Evolutionary conservation across 139 green algal species (phyloP).

Genomic region (Volvox reticuliferus): DNA sequence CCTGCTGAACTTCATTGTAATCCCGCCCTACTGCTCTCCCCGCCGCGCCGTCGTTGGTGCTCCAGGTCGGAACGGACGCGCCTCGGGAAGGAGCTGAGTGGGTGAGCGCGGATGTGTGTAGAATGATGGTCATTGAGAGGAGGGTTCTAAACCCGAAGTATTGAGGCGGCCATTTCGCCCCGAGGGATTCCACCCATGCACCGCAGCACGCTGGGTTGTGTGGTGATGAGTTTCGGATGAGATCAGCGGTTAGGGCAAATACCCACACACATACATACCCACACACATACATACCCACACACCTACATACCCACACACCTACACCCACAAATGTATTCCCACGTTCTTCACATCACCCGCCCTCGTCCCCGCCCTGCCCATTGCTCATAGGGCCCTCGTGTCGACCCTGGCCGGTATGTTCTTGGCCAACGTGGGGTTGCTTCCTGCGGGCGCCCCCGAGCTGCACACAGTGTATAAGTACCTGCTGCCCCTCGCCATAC

Average conservation of each 20-base stretch:
- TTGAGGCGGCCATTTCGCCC: too few relatives aligned
- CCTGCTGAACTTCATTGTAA: not conserved
- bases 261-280: not conserved
- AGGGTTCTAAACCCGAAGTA: too few relatives aligned
- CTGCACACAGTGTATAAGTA: constrained; percentile 69
- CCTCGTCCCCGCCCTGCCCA: not conserved
- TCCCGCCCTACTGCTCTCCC: not conserved
- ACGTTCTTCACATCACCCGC: too few relatives aligned
- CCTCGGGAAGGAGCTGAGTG: constrained; percentile 85
- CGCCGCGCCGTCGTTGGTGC: not conserved
- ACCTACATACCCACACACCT: not conserved
- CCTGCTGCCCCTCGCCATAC: constrained; percentile 92
- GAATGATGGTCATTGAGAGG: not conserved
- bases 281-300: not conserved
- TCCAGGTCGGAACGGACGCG: constrained; percentile 69
- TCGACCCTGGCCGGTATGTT: constrained; percentile 82
- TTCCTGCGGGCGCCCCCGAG: constrained; percentile 43
- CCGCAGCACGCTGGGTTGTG: too few relatives aligned
- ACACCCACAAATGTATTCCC: not conserved
- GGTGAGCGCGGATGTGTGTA: constrained; percentile 41
- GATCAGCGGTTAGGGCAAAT: too few relatives aligned
- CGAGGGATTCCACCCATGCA: too few relatives aligned
- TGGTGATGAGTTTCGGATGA: too few relatives aligned
- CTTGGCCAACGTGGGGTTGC: constrained; percentile 72
- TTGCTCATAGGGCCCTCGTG: constrained; percentile 72